A percentile compares a stretch with the other conserved stretches of the same genome.
Evolutionary conservation across 2,329 filamentous ascomycete species (phyloP).

Genomic region (Nothopassalora personata): DNA sequence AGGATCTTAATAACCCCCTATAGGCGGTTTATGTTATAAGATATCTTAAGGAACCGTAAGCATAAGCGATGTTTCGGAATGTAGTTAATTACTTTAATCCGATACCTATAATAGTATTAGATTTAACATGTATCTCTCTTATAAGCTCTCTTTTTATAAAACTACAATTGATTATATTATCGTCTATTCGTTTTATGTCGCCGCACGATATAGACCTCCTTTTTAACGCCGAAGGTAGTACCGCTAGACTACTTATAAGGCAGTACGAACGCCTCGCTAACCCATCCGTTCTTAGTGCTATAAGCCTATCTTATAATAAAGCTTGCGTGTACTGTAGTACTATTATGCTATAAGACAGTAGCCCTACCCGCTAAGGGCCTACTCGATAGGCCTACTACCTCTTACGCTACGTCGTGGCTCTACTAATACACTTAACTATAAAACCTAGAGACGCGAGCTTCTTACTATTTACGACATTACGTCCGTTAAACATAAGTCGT

Average conservation of each 20-base stretch:
- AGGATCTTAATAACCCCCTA: too few relatives aligned
- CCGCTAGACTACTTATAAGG: background rate
- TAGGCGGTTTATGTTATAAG: too few relatives aligned
- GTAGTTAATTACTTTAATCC: too few relatives aligned
- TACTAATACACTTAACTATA: constrained; percentile 33
- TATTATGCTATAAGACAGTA: background rate
- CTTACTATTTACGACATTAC: constrained; percentile 33
- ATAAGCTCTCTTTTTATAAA: too few relatives aligned
- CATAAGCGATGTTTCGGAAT: too few relatives aligned
- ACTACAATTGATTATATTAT: too few relatives aligned
- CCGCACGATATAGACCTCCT: too few relatives aligned
- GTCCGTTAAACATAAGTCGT: constrained; percentile 34
- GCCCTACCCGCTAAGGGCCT: background rate
- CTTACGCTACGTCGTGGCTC: constrained; percentile 17
- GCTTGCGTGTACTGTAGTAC: background rate
- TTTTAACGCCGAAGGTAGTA: background rate
- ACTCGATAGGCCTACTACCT: constrained; percentile 6
- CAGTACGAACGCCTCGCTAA: background rate
- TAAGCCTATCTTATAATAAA: background rate
- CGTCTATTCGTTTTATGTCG: too few relatives aligned
- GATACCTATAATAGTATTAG: too few relatives aligned
- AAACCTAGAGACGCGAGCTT: constrained; percentile 33
- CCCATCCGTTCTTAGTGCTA: background rate
- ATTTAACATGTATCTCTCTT: too few relatives aligned
- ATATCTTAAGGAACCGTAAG: too few relatives aligned